Evolutionary conservation across 2,329 filamentous ascomycete species (phyloP), one percentile per base, ranked within the genome.

Genomic region (Chaetomiaceae sp.): DNA sequence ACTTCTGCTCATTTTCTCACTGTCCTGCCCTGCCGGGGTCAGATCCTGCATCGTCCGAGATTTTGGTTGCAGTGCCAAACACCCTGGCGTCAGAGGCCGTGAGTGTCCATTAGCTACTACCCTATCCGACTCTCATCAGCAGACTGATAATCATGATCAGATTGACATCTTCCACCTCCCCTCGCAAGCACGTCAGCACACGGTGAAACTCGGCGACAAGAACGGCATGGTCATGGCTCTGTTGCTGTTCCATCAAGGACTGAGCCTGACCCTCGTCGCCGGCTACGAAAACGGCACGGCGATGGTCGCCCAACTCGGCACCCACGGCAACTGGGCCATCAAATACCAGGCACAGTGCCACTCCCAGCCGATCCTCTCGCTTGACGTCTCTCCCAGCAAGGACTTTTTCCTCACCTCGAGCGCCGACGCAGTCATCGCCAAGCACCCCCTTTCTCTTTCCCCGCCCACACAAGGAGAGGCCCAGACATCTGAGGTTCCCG

Each of bases 151-250:
- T 56, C n/a, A 36, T 14, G 11, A 38, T 17, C 38, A 82, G 77
- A 82, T 96, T 62, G 91, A 96, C 64, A 83, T 99, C 40, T 96
- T 89, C 67, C 81, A 88, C 37, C 75, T 97, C 0, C 92, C 94
- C 0, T 83, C 81, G 2, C 86, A 91, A 64, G 75, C 71, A 25
- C 81, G 91, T n/a, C 73, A 84, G 17, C 82, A 86, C 60, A 79
- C 78, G 0, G 69, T 83, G 56, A 74, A 74, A 40, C 65, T 76
- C 29, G 69, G 70, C 22, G 71, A 71, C 40, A 78, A 79, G 61
- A 76, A 79, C 64, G 89, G 89, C 51, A 97, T 97, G 91, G 83
- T 90, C 36, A 97, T 97, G 94, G 84, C 88, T 5, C 71, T 96
- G 17, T 72, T 77, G 8, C 69, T 92, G 3, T 77, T 87, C 54